Conservation (phyloP, 306 rosid species). For the Heteromeles arbutifolia region DNA sequence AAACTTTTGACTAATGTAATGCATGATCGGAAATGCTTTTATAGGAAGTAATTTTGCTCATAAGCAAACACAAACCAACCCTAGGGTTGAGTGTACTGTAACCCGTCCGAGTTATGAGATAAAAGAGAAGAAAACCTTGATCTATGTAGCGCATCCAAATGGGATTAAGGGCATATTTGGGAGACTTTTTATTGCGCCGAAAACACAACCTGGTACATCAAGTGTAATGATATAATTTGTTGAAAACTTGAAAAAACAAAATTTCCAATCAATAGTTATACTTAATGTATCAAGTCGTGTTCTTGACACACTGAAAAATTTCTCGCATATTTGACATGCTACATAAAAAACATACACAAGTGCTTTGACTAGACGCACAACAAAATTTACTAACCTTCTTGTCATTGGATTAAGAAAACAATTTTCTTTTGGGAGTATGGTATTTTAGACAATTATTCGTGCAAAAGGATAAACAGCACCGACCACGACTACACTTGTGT, state of each 20-base stretch:
- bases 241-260: too few species aligned
- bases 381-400: background rate
- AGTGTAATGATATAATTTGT: too few species aligned
- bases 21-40: background rate
- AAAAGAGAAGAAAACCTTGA: too few species aligned
- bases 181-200: too few species aligned
- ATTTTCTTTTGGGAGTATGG: background rate
- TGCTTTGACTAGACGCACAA: background rate
- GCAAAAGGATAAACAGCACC: background rate
- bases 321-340: too few species aligned
- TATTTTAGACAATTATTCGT: background rate
- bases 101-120: background rate
- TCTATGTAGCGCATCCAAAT: too few species aligned
- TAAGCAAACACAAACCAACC: background rate
- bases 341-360: background rate
- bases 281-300: too few species aligned
- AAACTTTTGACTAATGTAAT: background rate
- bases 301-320: too few species aligned
- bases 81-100: background rate
- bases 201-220: fast-evolving
- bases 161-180: too few species aligned
- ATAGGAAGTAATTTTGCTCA: background rate
- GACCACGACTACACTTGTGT: background rate
- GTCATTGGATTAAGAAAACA: background rate
- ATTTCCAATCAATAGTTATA: too few species aligned